Evolutionary conservation across 2,329 filamentous ascomycete species (phyloP).

Genomic region (Cladophialophora chaetospira): DNA sequence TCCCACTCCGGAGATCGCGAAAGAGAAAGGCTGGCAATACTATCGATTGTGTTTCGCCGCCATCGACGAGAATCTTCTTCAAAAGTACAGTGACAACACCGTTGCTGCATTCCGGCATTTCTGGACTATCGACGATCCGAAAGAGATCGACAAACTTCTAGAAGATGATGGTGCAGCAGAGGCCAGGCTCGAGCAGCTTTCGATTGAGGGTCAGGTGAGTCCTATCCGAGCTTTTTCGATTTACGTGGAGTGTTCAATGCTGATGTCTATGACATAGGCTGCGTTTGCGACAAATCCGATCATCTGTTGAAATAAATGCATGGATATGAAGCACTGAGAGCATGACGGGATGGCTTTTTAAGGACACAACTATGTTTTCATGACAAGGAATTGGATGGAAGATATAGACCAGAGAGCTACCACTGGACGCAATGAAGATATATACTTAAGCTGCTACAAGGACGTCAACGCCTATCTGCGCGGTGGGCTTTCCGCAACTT

Average conservation of each 20-base stretch:
- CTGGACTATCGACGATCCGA: constrained; percentile 71
- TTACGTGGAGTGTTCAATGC: neutral
- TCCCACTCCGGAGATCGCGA: constrained; percentile 61
- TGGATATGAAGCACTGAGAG: neutral
- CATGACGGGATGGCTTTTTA: too few species aligned
- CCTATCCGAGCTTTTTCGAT: neutral
- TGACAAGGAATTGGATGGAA: neutral
- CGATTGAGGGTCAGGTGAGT: constrained; percentile 22
- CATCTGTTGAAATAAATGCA: constrained; percentile 17
- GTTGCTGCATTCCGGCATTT: constrained; percentile 71
- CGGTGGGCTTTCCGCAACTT: too few species aligned
- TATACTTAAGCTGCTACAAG: too few species aligned
- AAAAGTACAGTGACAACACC: constrained; percentile 63
- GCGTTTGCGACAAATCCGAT: constrained; percentile 23
- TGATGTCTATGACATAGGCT: constrained; percentile 1
- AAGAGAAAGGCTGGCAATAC: constrained; percentile 67
- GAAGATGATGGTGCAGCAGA: constrained; percentile 42
- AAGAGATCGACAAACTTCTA: constrained; percentile 64
- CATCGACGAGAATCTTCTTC: constrained; percentile 70
- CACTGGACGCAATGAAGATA: too few species aligned
- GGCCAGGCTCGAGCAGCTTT: constrained; percentile 6
- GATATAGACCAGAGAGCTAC: neutral
- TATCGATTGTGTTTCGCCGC: constrained; percentile 84
- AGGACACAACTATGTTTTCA: too few species aligned
- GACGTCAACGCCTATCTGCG: neutral